Percentiles rank a stretch among this genome's conserved stretches.
Evolutionary conservation across 148 eudicot genomes (phyloP).

Genomic region (Diospyros kaki): DNA sequence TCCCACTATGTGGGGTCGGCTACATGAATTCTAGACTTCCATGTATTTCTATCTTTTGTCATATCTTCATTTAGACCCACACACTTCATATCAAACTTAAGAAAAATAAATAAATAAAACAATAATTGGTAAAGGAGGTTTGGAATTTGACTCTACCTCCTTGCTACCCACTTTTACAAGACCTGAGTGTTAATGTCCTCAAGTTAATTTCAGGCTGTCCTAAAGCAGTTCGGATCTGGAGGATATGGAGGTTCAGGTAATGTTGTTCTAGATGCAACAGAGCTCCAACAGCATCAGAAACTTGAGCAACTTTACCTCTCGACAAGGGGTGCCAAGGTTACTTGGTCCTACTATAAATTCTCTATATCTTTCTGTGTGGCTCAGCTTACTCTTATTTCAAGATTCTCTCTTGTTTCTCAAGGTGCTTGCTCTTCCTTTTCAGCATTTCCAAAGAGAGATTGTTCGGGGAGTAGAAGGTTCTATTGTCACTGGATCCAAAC

Average conservation of each 20-base stretch:
- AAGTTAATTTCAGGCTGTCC: conserved; percentile 58
- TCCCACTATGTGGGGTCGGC: too few relatives aligned
- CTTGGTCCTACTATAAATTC: conserved; percentile 1
- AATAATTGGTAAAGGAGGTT: not conserved
- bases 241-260: conserved; percentile 80
- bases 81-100: too few relatives aligned
- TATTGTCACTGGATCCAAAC: conserved; percentile 94
- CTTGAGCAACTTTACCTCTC: conserved; percentile 94
- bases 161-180: not conserved
- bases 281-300: conserved; percentile 82
- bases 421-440: conserved; percentile 19
- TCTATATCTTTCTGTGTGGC: not conserved
- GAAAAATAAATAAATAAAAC: too few relatives aligned
- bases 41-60: too few relatives aligned
- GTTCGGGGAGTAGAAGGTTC: conserved; percentile 99
- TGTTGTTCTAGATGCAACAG: conserved; percentile 68
- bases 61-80: too few relatives aligned
- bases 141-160: not conserved
- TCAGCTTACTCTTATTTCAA: not conserved
- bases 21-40: too few relatives aligned
- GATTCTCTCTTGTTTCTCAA: conserved; percentile 4
- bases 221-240: conserved; percentile 91
- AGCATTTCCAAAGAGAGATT: conserved; percentile 98
- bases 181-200: conserved; percentile 1
- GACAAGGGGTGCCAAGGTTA: conserved; percentile 94